Base-by-base conservation (phyloP, 2,329 filamentous ascomycete genomes). In the Boeremia lycopersici region DNA sequence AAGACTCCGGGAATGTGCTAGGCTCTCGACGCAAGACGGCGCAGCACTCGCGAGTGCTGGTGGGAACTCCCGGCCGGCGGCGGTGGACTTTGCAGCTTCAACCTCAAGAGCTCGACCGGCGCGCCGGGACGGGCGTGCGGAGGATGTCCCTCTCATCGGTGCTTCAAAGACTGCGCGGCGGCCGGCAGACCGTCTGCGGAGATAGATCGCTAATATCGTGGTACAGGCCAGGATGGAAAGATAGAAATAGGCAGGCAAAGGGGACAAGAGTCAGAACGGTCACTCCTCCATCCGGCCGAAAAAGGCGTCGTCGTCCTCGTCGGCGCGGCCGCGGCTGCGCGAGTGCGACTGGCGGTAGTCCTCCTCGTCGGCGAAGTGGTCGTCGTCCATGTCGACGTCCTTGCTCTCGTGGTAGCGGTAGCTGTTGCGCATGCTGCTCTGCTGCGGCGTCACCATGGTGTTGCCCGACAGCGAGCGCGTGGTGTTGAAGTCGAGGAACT, bases 241-340 rank as follows among this genome's bases (percentile, higher is more conserved):
- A 55, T 42, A 49, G 38, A 9, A 51, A 55, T 39, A 8, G 40
- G 34, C 48, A 55, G 48, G 45, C 34, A 41, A 49, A 19, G 44
- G 48, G 26, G 34, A n/a, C n/a, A 47, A 30, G 50, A 40, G 29
- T 47, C 28, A 30, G 23, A n/a, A 25, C 8, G 13, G 30, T 7
- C 15, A 49, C 59, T 96, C 91, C 77, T 99, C 95, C 93, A 98
- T 98, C 64, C 86, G 86, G 53, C 93, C 93, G 80, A 99, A 99
- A 68, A 98, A 89, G 71, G 93, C 93, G 63, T 97, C 93, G 63
- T 98, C 93, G 60, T 96, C 92, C 66, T 96, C 93, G 66, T 96
- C 90, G 74, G 87, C 89, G 59, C 89, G 71, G 45, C 84, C 84
- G 50, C 85, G 83, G 55, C 70, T 71, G 58, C 67, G 70, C 41